phyloP scores from a whole-genome alignment of 192 early-diverging fungal species.

The Umbelopsis sp. region DNA sequence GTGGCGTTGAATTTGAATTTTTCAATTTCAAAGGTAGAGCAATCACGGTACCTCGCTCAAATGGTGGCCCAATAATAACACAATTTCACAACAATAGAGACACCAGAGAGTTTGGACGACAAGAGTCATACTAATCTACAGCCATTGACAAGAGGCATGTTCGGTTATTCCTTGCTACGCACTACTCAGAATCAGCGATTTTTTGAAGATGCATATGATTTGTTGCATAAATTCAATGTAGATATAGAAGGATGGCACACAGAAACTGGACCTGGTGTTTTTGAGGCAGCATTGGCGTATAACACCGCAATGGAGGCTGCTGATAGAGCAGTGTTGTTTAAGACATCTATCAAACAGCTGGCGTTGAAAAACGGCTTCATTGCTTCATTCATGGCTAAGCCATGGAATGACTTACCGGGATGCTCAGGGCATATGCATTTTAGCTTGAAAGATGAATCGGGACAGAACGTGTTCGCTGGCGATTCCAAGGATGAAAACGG shows the following conservation, averaged over 20 bases:
- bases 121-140: constrained; percentile 60
- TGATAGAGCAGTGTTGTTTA: constrained; percentile 80
- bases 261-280: constrained; percentile 84
- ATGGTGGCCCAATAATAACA: not conserved
- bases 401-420: constrained; percentile 69
- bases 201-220: constrained; percentile 72
- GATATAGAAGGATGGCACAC: constrained; percentile 80
- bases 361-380: constrained; percentile 69
- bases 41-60: not conserved
- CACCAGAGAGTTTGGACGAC: constrained; percentile 59
- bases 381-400: constrained; percentile 87
- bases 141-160: constrained; percentile 79
- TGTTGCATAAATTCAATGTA: constrained; percentile 58
- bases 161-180: constrained; percentile 76
- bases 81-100: constrained; percentile 53
- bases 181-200: constrained; percentile 68
- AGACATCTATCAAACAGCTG: constrained; percentile 73
- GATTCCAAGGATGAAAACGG: constrained; percentile 32
- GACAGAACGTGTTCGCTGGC: constrained; percentile 57
- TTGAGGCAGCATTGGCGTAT: constrained; percentile 77
- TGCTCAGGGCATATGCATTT: constrained; percentile 85
- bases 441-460: constrained; percentile 53
- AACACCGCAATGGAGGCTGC: constrained; percentile 58
- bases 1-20: constrained; percentile 75
- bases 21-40: constrained; percentile 76